Percentiles rank a stretch among this genome's conserved stretches.
Evolutionary conservation across 768 basidiomycete species (phyloP).

Genomic region (Rhizopogon roseolus): DNA sequence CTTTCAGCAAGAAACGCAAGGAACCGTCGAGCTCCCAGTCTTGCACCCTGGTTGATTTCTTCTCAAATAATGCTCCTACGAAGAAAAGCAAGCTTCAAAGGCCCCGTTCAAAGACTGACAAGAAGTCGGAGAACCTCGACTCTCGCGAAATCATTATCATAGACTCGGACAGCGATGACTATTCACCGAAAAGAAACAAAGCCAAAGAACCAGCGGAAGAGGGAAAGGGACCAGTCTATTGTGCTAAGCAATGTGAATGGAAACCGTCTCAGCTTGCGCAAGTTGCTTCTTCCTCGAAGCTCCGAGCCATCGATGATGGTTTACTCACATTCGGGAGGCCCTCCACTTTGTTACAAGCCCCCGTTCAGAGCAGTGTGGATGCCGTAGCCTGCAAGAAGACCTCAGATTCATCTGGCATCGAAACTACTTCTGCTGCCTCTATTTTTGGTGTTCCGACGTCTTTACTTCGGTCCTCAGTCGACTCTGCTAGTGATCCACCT

Average conservation of each 20-base stretch:
- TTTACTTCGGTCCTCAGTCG: slow-evolving; percentile 7
- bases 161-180: slow-evolving; percentile 55
- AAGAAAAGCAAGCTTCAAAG: slow-evolving; percentile 16
- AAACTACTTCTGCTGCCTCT: neutral
- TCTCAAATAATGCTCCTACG: slow-evolving; percentile 21
- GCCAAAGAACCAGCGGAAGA: neutral
- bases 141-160: slow-evolving; percentile 50
- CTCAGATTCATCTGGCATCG: neutral
- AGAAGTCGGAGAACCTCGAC: slow-evolving; percentile 1
- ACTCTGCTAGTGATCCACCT: neutral
- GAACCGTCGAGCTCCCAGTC: slow-evolving; percentile 17
- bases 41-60: slow-evolving; percentile 46
- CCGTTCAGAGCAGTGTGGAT: neutral
- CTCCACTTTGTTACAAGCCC: slow-evolving; percentile 17
- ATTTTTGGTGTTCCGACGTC: slow-evolving; percentile 16
- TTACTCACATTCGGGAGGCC: slow-evolving; percentile 19
- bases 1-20: slow-evolving; percentile 32
- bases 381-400: neutral
- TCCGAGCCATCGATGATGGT: neutral
- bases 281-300: neutral
- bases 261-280: neutral
- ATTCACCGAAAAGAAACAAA: neutral
- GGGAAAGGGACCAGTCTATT: neutral
- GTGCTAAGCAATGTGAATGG: neutral
- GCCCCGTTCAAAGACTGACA: slow-evolving; percentile 1